Evolutionary conservation across 306 rosid species (phyloP).

Genomic region (Argentina anserina): DNA sequence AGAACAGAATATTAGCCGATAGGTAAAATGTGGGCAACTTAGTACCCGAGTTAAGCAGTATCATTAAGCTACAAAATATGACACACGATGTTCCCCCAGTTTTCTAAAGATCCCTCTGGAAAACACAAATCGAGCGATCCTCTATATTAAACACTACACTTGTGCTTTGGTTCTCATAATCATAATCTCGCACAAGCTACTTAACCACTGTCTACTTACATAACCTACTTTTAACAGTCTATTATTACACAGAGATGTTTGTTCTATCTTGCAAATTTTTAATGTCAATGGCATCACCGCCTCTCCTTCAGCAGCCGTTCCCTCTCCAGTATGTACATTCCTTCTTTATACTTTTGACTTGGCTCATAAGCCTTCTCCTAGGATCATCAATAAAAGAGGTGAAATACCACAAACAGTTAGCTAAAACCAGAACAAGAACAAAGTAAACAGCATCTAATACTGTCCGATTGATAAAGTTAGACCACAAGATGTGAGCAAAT

Average conservation of each 20-base stretch:
- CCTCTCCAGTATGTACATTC: conserved; percentile 38
- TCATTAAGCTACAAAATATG: neutral
- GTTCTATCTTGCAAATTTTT: neutral
- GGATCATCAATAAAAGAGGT: neutral
- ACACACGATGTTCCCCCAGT: neutral
- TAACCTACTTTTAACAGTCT: neutral
- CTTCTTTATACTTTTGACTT: conserved; percentile 34
- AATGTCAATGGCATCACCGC: conserved; percentile 17
- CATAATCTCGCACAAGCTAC: conserved; percentile 4
- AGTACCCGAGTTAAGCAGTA: neutral
- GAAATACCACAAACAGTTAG: conserved; percentile 1
- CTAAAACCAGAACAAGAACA: neutral
- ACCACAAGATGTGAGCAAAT: neutral
- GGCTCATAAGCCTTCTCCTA: conserved; percentile 40
- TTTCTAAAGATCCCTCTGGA: neutral
- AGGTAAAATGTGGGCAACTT: neutral
- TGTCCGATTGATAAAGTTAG: no score
- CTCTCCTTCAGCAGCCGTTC: conserved; percentile 28
- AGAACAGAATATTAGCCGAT: neutral
- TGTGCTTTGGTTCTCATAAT: neutral
- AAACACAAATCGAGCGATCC: neutral
- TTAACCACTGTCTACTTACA: neutral
- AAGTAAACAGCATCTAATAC: neutral
- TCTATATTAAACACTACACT: neutral
- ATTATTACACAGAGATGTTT: conserved; percentile 6